These are phyloP conservation scores for Lactarius vividus DNA, from an alignment of 768 basidiomycete genomes.

Conservation along the genomic window DNA sequence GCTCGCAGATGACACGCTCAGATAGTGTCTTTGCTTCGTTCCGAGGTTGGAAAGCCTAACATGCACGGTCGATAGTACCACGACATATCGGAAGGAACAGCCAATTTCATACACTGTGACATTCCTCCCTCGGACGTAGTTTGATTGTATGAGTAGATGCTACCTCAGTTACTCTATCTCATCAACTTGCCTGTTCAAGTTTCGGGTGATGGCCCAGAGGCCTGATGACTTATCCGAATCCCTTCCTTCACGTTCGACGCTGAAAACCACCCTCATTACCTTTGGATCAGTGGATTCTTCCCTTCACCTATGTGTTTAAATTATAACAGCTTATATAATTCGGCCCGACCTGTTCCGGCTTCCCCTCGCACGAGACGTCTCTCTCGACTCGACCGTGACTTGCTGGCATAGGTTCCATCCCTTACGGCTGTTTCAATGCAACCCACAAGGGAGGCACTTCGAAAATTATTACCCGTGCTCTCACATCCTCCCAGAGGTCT, in stretches of 20 bases:
- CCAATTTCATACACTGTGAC: not conserved
- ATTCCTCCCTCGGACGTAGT: not conserved
- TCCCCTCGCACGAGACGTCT: not conserved
- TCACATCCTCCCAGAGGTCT: constrained; percentile 3
- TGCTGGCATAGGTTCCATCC: not conserved
- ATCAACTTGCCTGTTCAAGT: not conserved
- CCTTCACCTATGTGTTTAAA: too few species aligned
- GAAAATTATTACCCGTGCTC: not conserved
- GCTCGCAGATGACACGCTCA: not conserved
- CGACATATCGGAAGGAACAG: not conserved
- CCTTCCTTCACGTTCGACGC: not conserved
- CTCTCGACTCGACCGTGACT: too few species aligned
- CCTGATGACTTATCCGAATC: too few species aligned
- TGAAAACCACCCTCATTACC: not conserved
- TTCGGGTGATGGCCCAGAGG: not conserved
- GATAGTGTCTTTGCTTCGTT: not conserved
- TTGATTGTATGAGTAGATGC: not conserved
- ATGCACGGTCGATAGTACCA: not conserved
- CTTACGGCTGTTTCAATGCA: constrained; percentile 3
- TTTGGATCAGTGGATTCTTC: not conserved
- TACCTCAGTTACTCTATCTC: not conserved
- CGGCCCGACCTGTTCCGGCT: not conserved
- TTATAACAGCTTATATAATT: not conserved
- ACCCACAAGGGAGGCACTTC: not conserved
- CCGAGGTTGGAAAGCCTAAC: not conserved